Evolutionary conservation across 73 alveolate species (phyloP).

Genomic region (Vitrella brassicaformis): DNA sequence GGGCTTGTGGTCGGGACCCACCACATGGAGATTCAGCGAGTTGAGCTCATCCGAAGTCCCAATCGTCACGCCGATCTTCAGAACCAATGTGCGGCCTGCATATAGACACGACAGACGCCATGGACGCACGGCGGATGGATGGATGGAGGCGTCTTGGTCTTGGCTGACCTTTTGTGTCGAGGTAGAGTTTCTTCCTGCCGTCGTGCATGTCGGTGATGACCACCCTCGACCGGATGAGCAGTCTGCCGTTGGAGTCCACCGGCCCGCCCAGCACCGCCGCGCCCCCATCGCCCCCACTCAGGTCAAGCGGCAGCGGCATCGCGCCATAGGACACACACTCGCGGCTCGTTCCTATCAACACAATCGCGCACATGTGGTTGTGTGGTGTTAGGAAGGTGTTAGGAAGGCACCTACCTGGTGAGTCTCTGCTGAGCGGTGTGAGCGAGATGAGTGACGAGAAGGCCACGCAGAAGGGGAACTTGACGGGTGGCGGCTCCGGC

Average conservation of each 20-base stretch:
- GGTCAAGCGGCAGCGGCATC: constrained; percentile 22
- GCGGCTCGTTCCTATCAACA: background rate
- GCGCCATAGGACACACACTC: constrained; percentile 5
- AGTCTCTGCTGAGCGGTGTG: background rate
- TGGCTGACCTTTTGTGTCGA: background rate
- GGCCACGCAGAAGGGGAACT: background rate
- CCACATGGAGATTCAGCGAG: background rate
- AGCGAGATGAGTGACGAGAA: background rate
- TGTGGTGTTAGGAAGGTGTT: background rate
- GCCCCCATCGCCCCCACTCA: constrained; percentile 16
- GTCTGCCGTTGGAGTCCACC: constrained; percentile 13
- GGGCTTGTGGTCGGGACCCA: background rate
- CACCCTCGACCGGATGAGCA: constrained; percentile 15
- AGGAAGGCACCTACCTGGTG: background rate
- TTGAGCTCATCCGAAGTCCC: background rate
- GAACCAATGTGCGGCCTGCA: background rate
- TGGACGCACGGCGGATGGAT: background rate
- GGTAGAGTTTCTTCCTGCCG: constrained; percentile 3
- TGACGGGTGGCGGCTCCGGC: background rate
- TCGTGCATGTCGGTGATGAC: constrained; percentile 36
- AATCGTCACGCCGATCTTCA: background rate
- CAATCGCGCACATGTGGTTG: constrained; percentile 1
- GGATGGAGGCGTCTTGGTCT: background rate
- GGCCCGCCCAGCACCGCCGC: constrained; percentile 22
- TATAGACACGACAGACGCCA: background rate